Conservation (phyloP, 1,284 basidiomycete species). For the Taiwanofungus camphoratus region DNA sequence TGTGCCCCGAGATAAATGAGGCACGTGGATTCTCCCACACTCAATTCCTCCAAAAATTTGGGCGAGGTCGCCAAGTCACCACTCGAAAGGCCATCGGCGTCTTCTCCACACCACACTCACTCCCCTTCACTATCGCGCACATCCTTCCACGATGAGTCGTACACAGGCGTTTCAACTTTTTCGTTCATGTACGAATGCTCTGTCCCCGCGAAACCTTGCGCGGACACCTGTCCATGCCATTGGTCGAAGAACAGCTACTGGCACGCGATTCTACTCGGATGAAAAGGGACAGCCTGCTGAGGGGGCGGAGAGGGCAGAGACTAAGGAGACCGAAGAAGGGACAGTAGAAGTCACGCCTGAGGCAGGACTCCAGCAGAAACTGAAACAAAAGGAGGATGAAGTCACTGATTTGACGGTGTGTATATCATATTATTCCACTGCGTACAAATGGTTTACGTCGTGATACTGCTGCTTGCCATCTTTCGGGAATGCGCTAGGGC, state of each 20-base stretch:
- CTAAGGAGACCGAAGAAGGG: constrained; percentile 19
- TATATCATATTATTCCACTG: constrained; percentile 12
- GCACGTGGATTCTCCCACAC: constrained; percentile 16
- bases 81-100: constrained; percentile 16
- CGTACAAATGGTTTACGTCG: neutral
- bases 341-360: constrained; percentile 21
- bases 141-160: constrained; percentile 39
- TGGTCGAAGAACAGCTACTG: constrained; percentile 23
- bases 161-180: constrained; percentile 44
- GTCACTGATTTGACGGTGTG: constrained; percentile 71
- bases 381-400: constrained; percentile 70
- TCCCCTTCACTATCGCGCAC: constrained; percentile 16
- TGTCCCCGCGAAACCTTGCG: constrained; percentile 39
- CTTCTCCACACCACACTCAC: constrained; percentile 17
- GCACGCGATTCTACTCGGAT: constrained; percentile 45
- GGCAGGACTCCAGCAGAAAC: constrained; percentile 39
- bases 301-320: constrained; percentile 28
- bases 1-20: too few species aligned
- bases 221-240: constrained; percentile 31
- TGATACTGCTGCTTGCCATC: neutral
- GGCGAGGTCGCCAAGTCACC: constrained; percentile 5
- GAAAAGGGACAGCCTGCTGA: constrained; percentile 33
- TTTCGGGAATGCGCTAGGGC: constrained; percentile 41
- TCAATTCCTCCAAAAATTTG: constrained; percentile 8
- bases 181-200: constrained; percentile 49